A percentile compares a stretch with the other conserved stretches of the same genome.
phyloP scores from a whole-genome alignment of 2,329 filamentous ascomycete species.

The Fusarium sp. region DNA sequence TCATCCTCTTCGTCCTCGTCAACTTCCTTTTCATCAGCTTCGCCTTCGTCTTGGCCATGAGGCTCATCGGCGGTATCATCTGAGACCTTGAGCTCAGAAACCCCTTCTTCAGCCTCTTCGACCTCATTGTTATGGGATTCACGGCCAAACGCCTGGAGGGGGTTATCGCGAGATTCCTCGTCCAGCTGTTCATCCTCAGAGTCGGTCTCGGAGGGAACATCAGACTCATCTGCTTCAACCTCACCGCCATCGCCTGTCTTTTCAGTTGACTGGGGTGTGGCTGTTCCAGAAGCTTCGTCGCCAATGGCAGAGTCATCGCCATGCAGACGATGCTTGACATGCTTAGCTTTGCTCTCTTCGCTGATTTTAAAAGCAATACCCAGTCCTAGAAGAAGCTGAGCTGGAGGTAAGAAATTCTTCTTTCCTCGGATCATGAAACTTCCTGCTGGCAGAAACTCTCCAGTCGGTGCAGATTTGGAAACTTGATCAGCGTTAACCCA shows the following conservation, averaged over 20 bases:
- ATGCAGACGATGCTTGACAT: slow-evolving; percentile 74
- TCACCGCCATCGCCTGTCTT: slow-evolving; percentile 42
- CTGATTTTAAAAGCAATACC: slow-evolving; percentile 90
- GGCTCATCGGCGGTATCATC: slow-evolving; percentile 44
- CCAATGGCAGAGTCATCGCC: slow-evolving; percentile 43
- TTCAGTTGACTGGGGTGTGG: slow-evolving; percentile 46
- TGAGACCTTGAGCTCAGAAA: slow-evolving; percentile 45
- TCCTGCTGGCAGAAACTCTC: slow-evolving; percentile 83
- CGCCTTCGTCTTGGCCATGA: slow-evolving; percentile 53
- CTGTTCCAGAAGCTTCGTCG: slow-evolving; percentile 23
- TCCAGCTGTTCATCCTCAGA: slow-evolving; percentile 52
- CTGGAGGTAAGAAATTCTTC: slow-evolving; percentile 92
- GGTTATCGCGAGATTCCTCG: slow-evolving; percentile 54
- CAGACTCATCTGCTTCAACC: slow-evolving; percentile 46
- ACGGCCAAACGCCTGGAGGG: slow-evolving; percentile 51
- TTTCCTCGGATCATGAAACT: slow-evolving; percentile 85
- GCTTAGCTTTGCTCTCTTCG: slow-evolving; percentile 84
- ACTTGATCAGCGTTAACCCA: slow-evolving; percentile 95
- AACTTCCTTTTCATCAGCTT: slow-evolving; percentile 36
- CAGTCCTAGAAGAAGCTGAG: slow-evolving; percentile 88
- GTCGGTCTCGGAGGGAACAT: slow-evolving; percentile 51
- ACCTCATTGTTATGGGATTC: slow-evolving; percentile 48
- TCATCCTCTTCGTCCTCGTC: slow-evolving; percentile 44
- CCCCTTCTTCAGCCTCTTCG: slow-evolving; percentile 45
- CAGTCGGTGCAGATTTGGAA: slow-evolving; percentile 82